Conservation (phyloP, 805 yeast genomes). For the Nakazawaea ishiwadae region DNA sequence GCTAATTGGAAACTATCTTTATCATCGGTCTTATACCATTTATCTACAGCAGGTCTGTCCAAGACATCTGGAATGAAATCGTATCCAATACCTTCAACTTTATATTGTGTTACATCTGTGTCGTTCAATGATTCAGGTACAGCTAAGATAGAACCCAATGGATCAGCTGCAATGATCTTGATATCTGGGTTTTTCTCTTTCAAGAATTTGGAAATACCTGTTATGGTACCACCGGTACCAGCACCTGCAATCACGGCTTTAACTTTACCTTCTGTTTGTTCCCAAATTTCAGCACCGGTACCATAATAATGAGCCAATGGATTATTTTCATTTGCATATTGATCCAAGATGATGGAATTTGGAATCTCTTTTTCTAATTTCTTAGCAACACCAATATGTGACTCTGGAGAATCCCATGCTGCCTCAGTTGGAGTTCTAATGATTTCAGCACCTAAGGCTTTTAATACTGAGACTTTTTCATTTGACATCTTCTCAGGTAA, state of each 20-base stretch:
- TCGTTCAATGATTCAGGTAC: slow-evolving; percentile 68
- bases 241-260: slow-evolving; percentile 85
- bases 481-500: slow-evolving; percentile 91
- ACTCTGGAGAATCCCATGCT: slow-evolving; percentile 89
- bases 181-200: slow-evolving; percentile 65
- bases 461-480: slow-evolving; percentile 82
- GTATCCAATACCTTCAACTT: slow-evolving; percentile 90
- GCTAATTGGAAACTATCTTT: slow-evolving; percentile 75
- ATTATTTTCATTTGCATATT: slow-evolving; percentile 72
- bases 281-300: slow-evolving; percentile 83
- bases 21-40: slow-evolving; percentile 86
- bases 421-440: slow-evolving; percentile 91
- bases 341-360: slow-evolving; percentile 79
- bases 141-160: slow-evolving; percentile 82
- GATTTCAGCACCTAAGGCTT: slow-evolving; percentile 87
- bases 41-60: slow-evolving; percentile 59
- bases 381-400: slow-evolving; percentile 84
- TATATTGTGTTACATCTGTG: slow-evolving; percentile 48
- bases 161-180: slow-evolving; percentile 76
- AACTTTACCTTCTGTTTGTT: slow-evolving; percentile 67
- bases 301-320: slow-evolving; percentile 83
- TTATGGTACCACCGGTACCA: slow-evolving; percentile 90
- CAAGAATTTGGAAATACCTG: slow-evolving; percentile 74
- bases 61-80: slow-evolving; percentile 84
- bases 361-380: slow-evolving; percentile 79